Evolutionary conservation across 2,329 filamentous ascomycete genomes (phyloP).

Genomic region (Coniosporium tulheliwenetii): DNA sequence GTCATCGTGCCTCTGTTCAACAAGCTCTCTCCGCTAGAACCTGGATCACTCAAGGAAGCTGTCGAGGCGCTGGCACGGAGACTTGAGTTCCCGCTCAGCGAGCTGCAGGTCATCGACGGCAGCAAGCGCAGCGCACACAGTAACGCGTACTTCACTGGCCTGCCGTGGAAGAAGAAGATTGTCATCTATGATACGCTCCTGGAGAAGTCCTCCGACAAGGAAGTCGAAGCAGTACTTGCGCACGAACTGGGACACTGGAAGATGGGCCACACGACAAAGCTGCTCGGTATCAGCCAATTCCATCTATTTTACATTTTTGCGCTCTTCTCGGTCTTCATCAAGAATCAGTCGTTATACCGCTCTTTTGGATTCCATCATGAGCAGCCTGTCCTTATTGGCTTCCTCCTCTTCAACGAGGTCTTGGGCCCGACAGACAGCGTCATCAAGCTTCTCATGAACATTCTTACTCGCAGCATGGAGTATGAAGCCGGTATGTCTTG

Average conservation of each 20-base stretch:
- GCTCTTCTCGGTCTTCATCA: conserved; percentile 93
- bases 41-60: conserved; percentile 71
- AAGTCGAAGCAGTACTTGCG: conserved; percentile 86
- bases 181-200: conserved; percentile 97
- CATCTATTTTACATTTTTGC: conserved; percentile 96
- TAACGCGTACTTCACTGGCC: conserved; percentile 90
- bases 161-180: conserved; percentile 99
- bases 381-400: conserved; percentile 88
- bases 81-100: conserved; percentile 80
- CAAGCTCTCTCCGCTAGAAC: conserved; percentile 83
- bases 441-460: conserved; percentile 90
- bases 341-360: conserved; percentile 80
- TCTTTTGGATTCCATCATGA: conserved; percentile 78
- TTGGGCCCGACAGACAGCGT: conserved; percentile 87
- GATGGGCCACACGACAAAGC: conserved; percentile 81
- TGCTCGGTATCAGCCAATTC: conserved; percentile 66
- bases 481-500: conserved; percentile 62
- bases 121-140: conserved; percentile 78
- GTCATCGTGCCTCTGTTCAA: conserved; percentile 93
- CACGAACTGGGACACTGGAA: conserved; percentile 98
- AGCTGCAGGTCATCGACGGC: conserved; percentile 89
- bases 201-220: conserved; percentile 81
- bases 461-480: conserved; percentile 85
- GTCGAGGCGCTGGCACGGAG: conserved; percentile 72
- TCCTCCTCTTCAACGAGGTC: conserved; percentile 95